phyloP scores from a whole-genome alignment of 192 early-diverging fungal genomes.

The Gonapodya sp. region DNA sequence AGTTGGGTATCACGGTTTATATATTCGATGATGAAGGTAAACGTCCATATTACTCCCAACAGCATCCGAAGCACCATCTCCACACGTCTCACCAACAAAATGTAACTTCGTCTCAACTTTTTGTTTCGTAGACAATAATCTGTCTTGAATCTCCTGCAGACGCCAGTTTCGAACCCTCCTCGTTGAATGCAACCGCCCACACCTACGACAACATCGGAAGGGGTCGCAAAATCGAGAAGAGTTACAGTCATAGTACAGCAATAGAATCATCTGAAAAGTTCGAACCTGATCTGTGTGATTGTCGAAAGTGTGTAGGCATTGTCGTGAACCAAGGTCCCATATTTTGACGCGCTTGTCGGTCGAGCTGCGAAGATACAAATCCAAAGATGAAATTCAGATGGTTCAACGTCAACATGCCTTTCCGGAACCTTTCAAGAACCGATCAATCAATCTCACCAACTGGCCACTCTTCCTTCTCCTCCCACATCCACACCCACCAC shows the following conservation, averaged over 20 bases:
- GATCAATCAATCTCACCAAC: too few relatives aligned
- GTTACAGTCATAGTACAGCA: background rate
- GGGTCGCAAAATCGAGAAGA: constrained; percentile 15
- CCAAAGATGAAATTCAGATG: background rate
- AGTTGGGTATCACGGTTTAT: too few relatives aligned
- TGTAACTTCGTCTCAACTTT: background rate
- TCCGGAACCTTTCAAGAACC: too few relatives aligned
- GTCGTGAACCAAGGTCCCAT: constrained; percentile 64
- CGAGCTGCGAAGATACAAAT: constrained; percentile 28
- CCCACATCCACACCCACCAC: constrained; percentile 61
- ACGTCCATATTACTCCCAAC: too few relatives aligned
- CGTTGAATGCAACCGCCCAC: constrained; percentile 74
- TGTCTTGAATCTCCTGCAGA: constrained; percentile 22
- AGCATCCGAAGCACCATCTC: too few relatives aligned
- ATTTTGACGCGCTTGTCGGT: constrained; percentile 73
- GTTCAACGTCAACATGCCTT: background rate
- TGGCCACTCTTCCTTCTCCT: constrained; percentile 34
- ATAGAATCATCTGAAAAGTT: background rate
- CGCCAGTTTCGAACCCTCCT: constrained; percentile 60
- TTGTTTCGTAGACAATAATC: background rate
- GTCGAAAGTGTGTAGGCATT: constrained; percentile 69
- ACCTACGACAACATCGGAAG: constrained; percentile 40
- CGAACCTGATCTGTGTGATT: constrained; percentile 62
- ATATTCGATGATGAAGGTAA: too few relatives aligned
- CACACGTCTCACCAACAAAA: too few relatives aligned